Conservation (phyloP, 2,329 filamentous ascomycete genomes). For the Colletotrichum endophyticum region DNA sequence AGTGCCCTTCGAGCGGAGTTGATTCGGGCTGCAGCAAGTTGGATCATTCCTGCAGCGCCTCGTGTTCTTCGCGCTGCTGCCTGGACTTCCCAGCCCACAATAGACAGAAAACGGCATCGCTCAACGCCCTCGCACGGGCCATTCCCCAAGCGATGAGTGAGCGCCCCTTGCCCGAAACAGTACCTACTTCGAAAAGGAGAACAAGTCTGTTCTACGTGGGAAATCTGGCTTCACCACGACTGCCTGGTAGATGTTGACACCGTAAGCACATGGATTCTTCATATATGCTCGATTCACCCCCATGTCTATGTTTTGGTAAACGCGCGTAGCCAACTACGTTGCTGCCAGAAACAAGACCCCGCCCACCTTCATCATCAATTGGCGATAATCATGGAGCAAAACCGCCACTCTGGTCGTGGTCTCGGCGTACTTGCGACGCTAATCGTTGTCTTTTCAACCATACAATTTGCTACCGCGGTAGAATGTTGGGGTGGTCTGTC, state of each 20-base stretch:
- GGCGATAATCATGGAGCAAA: neutral
- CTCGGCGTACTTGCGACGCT: neutral
- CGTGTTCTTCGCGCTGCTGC: neutral
- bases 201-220: neutral
- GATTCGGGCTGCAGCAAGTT: neutral
- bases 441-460: neutral
- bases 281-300: neutral
- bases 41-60: neutral
- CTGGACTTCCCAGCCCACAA: neutral
- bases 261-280: neutral
- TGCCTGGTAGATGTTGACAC: neutral
- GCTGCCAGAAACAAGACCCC: neutral
- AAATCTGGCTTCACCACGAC: neutral
- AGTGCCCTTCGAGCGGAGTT: neutral
- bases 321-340: too few relatives aligned
- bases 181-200: neutral
- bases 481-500: neutral
- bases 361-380: neutral
- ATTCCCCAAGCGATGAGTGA: neutral
- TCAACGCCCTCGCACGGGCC: neutral
- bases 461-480: neutral
- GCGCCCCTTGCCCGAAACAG: neutral
- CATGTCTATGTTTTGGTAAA: neutral
- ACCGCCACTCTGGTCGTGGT: neutral
- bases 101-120: neutral